Percentiles rank a stretch among this genome's conserved stretches.
Evolutionary conservation across 345 rosid genomes (phyloP).

Genomic region (Moricandia moricandioides): DNA sequence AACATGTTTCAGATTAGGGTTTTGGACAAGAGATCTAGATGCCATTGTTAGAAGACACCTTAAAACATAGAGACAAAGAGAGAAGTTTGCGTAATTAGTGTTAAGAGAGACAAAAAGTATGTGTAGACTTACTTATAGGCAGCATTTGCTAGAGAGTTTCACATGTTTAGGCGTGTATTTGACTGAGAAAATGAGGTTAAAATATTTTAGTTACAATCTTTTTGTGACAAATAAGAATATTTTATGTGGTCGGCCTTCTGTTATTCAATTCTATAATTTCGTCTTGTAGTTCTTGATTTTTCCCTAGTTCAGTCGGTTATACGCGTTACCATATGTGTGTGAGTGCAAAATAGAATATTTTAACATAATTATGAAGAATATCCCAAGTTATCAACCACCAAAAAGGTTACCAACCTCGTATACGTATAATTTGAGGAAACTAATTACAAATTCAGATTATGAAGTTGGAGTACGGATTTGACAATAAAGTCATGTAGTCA

Average conservation of each 20-base stretch:
- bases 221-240: conserved; percentile 15
- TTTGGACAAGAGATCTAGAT: conserved; percentile 37
- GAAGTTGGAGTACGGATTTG: background rate
- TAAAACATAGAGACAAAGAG: background rate
- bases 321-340: conserved; percentile 33
- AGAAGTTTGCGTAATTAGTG: background rate
- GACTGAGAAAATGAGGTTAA: conserved; percentile 18
- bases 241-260: conserved; percentile 16
- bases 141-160: conserved; percentile 1
- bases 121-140: conserved; percentile 5
- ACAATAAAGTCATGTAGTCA: background rate
- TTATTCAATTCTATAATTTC: background rate
- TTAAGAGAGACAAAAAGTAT: background rate
- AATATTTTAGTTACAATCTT: conserved; percentile 18
- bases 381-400: background rate
- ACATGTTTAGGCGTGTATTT: conserved; percentile 33
- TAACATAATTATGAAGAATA: background rate
- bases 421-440: background rate
- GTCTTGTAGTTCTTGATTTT: background rate
- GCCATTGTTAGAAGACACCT: conserved; percentile 37
- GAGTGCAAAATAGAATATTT: background rate
- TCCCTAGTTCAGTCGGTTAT: conserved; percentile 25
- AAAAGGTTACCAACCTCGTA: conserved; percentile 3
- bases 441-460: background rate
- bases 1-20: conserved; percentile 27